A percentile compares a stretch with the other conserved stretches of the same genome.
Evolutionary conservation across 2,329 filamentous ascomycete genomes (phyloP).

Genomic region (Aureobasidium sp.): DNA sequence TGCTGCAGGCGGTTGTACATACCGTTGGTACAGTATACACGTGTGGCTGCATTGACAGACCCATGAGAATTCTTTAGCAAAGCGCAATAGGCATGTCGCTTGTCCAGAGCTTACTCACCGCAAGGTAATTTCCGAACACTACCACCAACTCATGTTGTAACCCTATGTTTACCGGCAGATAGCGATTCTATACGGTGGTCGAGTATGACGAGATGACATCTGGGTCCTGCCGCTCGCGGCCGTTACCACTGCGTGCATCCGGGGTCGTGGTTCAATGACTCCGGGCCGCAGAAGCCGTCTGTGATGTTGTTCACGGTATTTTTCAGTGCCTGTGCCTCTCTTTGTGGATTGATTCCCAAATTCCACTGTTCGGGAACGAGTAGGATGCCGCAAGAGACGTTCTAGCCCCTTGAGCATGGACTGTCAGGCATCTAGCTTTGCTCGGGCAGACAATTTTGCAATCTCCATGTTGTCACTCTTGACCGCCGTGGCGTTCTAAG

Average conservation of each 20-base stretch:
- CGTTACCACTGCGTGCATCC: background rate
- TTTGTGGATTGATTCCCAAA: too few relatives aligned
- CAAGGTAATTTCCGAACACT: background rate
- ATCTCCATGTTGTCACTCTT: background rate
- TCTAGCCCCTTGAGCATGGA: background rate
- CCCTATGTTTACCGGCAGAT: slow-evolving; percentile 1
- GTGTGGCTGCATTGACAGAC: background rate
- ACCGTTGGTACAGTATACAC: background rate
- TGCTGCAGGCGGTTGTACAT: background rate
- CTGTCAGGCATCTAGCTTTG: background rate
- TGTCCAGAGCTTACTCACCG: background rate
- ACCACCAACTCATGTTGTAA: background rate
- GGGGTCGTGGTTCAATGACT: background rate
- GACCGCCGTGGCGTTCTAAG: background rate
- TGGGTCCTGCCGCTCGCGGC: background rate
- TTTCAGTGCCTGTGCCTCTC: background rate
- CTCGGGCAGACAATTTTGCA: background rate
- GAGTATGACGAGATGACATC: background rate
- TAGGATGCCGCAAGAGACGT: background rate
- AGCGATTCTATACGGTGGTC: too few relatives aligned
- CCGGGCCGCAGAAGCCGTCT: background rate
- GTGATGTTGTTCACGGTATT: background rate
- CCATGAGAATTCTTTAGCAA: background rate
- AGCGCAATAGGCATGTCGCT: background rate
- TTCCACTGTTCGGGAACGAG: background rate